Evolutionary conservation across 257 asterid genomes (phyloP), one percentile per base, ranked within the genome.

Genomic region (Solanum rostratum): DNA sequence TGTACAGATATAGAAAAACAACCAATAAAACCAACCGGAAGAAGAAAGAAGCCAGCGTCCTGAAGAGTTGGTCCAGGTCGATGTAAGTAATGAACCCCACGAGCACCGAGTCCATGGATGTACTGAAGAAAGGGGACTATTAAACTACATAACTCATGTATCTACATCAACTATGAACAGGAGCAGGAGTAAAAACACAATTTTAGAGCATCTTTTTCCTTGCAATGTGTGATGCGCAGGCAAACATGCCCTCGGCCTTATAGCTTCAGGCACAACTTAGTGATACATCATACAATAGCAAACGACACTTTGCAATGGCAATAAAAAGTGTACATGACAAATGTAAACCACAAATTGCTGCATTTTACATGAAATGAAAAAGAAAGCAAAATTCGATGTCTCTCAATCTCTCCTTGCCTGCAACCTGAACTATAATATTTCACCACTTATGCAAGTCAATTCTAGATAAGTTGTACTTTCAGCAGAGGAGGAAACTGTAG

Each of bases 31-130:
- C 86, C 85, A 87, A 97, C 99, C 83, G 98, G 99, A 84, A 97
- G 98, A 90, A 93, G 93, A 88, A 84, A 89, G 91, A 92, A 93
- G 70, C 97, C 95, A 7, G 71, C 86, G 53, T 93, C 97, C 89
- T 92, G 97, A 84, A 93, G 96, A 20, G 82, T 84, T 30, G 94
- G 94, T 62, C 97, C 96, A 5, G 97, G 93, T 59, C 91, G 93
- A 90, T 93, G 97, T 19, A 93, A 83, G 88, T 93, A 93, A 88
- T 93, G 96, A 81, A 92, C 88, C 57, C 97, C 97, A 85, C 92
- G 92, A 87, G 97, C 96, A 54, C 96, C 95, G 60, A 93, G 85
- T 83, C 94, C 97, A 57, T 93, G 97, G 80, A 93, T 92, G 85
- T 93, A 93, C 95, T 91, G 89, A 86, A 55, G 63, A 84, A 52